Conservation (phyloP, 2,329 filamentous ascomycete species). For the Fusarium sp. region DNA sequence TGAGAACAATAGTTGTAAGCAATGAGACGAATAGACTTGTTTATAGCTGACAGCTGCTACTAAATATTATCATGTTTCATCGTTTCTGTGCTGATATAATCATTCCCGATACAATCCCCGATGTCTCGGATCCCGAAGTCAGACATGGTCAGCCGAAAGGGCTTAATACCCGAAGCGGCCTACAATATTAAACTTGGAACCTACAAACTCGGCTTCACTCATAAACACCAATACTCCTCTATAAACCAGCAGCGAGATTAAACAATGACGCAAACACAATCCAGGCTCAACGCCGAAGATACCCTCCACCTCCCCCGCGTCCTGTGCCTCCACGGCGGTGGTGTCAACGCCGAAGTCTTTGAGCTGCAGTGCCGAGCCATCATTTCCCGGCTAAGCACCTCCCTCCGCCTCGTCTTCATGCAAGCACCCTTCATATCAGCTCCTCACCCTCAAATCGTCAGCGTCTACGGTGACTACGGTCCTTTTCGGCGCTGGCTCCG, state of each 20-base stretch:
- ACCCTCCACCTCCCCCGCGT: slow-evolving; percentile 68
- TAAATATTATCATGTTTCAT: not conserved
- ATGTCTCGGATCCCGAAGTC: slow-evolving; percentile 28
- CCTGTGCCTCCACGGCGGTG: slow-evolving; percentile 85
- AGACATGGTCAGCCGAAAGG: not conserved
- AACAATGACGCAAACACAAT: slow-evolving; percentile 36
- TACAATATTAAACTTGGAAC: slow-evolving; percentile 5
- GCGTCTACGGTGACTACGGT: slow-evolving; percentile 73
- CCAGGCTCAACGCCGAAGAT: slow-evolving; percentile 7
- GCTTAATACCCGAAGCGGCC: slow-evolving; percentile 27
- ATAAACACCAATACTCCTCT: not conserved
- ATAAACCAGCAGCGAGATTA: not conserved
- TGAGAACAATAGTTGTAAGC: slow-evolving; percentile 7
- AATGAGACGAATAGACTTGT: not conserved
- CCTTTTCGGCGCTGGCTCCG: slow-evolving; percentile 74
- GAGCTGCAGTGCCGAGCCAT: slow-evolving; percentile 72
- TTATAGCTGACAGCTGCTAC: too few relatives aligned
- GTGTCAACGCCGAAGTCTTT: slow-evolving; percentile 79
- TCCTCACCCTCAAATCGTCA: slow-evolving; percentile 71
- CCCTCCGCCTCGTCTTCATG: slow-evolving; percentile 79
- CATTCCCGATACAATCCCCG: not conserved
- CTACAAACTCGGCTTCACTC: slow-evolving; percentile 1
- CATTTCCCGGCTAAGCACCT: slow-evolving; percentile 58
- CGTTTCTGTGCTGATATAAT: not conserved
- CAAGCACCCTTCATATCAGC: slow-evolving; percentile 75